Percentiles rank a stretch among this genome's conserved stretches.
Conservation (phyloP, 1,284 basidiomycete genomes). For the Pholiota adiposa region DNA sequence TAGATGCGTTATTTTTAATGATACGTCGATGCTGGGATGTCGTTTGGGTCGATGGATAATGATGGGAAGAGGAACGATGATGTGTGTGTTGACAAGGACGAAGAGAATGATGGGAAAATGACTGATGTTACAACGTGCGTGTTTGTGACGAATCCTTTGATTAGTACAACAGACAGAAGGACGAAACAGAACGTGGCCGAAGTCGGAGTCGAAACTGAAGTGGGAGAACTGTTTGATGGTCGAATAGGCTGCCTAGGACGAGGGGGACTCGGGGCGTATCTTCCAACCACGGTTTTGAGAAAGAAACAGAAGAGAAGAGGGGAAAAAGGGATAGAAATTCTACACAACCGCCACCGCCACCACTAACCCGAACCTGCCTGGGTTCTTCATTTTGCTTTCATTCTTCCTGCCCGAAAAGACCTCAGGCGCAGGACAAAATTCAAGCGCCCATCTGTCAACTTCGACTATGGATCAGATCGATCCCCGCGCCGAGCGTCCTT, state of each 20-base stretch:
- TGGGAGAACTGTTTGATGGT: constrained; percentile 7
- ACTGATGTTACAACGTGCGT: constrained; percentile 41
- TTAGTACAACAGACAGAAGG: constrained; percentile 38
- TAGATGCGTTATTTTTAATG: background rate
- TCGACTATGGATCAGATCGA: constrained; percentile 48
- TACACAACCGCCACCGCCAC: constrained; percentile 24
- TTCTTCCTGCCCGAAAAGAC: background rate
- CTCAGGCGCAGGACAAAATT: background rate
- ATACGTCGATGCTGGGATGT: background rate
- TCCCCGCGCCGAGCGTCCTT: constrained; percentile 47
- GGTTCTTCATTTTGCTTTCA: background rate
- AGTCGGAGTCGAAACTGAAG: constrained; percentile 1
- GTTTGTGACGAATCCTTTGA: constrained; percentile 33
- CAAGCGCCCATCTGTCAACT: constrained; percentile 28
- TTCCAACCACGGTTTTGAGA: constrained; percentile 7
- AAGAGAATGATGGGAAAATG: constrained; percentile 27
- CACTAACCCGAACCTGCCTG: constrained; percentile 6
- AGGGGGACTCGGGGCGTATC: background rate
- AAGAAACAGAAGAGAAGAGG: constrained; percentile 1
- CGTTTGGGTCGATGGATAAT: background rate
- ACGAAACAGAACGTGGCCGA: constrained; percentile 9
- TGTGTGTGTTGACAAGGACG: background rate
- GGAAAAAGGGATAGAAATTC: constrained; percentile 23
- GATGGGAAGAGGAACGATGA: constrained; percentile 8
- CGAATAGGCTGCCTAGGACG: background rate